Evolutionary conservation across 2,329 filamentous ascomycete species (phyloP).

Genomic region (Amauroascus niger): DNA sequence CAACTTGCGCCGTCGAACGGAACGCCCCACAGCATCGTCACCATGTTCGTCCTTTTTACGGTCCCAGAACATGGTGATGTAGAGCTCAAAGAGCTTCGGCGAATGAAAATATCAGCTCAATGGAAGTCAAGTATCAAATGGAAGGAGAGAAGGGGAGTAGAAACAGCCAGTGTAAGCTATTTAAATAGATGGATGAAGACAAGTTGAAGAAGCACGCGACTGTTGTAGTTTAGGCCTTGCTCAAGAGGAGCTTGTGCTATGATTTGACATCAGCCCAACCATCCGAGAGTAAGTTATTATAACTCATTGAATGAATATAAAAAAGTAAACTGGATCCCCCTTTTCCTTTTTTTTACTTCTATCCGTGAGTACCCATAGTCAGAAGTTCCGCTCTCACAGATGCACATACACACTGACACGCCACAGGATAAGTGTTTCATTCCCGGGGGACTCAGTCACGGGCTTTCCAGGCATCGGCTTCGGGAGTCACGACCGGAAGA

Average conservation of each 20-base stretch:
- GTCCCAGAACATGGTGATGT: conserved; percentile 27
- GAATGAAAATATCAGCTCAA: neutral
- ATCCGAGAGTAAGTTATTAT: neutral
- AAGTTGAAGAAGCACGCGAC: conserved; percentile 6
- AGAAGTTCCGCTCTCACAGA: neutral
- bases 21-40: conserved; percentile 16
- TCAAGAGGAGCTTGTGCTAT: neutral
- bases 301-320: no score
- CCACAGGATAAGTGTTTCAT: conserved; percentile 8
- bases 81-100: neutral
- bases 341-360: neutral
- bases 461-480: no score
- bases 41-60: conserved; percentile 27
- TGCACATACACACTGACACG: neutral
- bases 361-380: conserved; percentile 7
- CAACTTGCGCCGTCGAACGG: conserved; percentile 32
- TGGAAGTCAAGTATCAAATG: neutral
- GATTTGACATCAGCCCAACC: conserved; percentile 10
- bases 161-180: neutral
- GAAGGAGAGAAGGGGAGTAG: neutral
- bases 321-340: no score
- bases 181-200: neutral
- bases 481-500: neutral
- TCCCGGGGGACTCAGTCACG: neutral
- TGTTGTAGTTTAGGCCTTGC: neutral